These are phyloP conservation scores for Hymenoscyphus fructigenus DNA, from an alignment of 2,329 filamentous ascomycete genomes.

Conservation along the genomic window DNA sequence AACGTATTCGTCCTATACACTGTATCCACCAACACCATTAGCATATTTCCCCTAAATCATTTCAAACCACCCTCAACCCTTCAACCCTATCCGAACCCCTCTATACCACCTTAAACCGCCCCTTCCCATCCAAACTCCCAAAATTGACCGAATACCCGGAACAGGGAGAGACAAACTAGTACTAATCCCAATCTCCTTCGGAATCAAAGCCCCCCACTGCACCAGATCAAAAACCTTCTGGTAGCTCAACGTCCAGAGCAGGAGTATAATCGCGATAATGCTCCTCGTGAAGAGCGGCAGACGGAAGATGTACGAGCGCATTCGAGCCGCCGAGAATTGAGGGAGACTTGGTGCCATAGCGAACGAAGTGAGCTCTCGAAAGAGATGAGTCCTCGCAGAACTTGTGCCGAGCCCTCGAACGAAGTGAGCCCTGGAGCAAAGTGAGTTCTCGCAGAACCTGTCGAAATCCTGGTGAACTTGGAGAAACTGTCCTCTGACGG, in stretches of 20 bases:
- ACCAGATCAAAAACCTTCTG: constrained; percentile 70
- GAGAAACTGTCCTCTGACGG: too few species aligned
- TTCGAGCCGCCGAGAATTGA: constrained; percentile 67
- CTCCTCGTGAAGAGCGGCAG: constrained; percentile 85
- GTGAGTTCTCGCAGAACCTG: too few species aligned
- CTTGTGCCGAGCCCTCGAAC: too few species aligned
- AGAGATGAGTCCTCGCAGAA: too few species aligned
- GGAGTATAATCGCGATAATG: constrained; percentile 64
- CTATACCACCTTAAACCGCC: too few species aligned
- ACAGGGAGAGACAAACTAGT: constrained; percentile 57
- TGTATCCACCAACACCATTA: constrained; percentile 40
- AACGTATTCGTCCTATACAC: constrained; percentile 94
- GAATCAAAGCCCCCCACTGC: constrained; percentile 77
- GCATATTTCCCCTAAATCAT: not conserved
- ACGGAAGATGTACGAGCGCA: constrained; percentile 78
- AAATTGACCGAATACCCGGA: not conserved
- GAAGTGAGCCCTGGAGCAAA: too few species aligned
- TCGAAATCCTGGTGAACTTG: too few species aligned
- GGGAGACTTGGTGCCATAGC: constrained; percentile 35
- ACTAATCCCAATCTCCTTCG: constrained; percentile 68
- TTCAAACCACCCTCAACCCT: not conserved
- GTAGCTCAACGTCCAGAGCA: constrained; percentile 67
- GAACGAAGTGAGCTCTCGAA: not conserved
- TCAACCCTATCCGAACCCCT: too few species aligned
- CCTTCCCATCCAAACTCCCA: not conserved